phyloP scores from a whole-genome alignment of 352 stramenopile genomes.

The Peronospora belbahrii region DNA sequence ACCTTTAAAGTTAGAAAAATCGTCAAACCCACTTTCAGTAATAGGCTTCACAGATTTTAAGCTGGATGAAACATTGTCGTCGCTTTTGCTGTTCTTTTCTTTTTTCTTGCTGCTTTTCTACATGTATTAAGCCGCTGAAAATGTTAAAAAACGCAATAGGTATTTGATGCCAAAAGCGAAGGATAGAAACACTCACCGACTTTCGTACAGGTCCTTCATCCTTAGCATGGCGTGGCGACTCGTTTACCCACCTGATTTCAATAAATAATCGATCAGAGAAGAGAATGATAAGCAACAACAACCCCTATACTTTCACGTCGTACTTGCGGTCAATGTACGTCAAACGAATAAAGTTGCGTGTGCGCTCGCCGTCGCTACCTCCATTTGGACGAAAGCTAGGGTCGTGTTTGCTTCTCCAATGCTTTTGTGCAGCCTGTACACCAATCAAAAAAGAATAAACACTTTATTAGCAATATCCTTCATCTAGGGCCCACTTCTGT shows the following conservation, averaged over 20 bases:
- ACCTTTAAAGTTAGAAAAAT: conserved; percentile 70
- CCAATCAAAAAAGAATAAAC: not conserved
- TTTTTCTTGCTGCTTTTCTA: conserved; percentile 42
- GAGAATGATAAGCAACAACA: not conserved
- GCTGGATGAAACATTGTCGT: conserved; percentile 38
- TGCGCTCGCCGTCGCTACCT: conserved; percentile 69
- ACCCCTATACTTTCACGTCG: not conserved
- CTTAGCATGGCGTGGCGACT: conserved; percentile 52
- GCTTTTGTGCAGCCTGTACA: conserved; percentile 78
- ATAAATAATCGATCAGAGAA: not conserved
- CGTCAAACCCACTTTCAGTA: conserved; percentile 40
- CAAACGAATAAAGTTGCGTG: conserved; percentile 84
- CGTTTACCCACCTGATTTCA: conserved; percentile 59
- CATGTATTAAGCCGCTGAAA: not conserved
- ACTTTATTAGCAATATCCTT: not conserved
- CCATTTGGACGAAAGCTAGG: conserved; percentile 66
- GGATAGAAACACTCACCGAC: conserved; percentile 22
- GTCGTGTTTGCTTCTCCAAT: conserved; percentile 79
- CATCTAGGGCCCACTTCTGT: not conserved
- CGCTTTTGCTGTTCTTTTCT: conserved; percentile 31
- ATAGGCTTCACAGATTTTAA: conserved; percentile 20
- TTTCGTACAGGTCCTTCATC: conserved; percentile 30
- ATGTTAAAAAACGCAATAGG: not conserved
- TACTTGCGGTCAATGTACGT: conserved; percentile 86
- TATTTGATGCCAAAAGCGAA: not conserved